Evolutionary conservation across 2,329 filamentous ascomycete genomes (phyloP).

Genomic region (Penicillium crustosum): DNA sequence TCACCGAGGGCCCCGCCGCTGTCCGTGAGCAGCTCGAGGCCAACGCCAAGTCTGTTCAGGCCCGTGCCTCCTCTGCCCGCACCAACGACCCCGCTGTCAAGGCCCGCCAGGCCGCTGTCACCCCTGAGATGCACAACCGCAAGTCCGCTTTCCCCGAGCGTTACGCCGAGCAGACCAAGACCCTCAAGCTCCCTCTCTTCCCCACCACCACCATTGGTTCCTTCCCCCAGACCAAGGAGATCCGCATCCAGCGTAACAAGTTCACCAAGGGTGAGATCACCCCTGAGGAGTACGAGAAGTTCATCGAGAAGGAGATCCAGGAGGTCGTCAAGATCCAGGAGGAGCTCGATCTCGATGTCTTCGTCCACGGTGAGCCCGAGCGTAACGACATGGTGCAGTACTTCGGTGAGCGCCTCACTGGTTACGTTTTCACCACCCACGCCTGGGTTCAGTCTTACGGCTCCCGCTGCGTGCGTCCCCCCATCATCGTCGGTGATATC

Average conservation of each 20-base stretch:
- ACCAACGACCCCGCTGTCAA: constrained; percentile 98
- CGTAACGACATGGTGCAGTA: constrained; percentile 99
- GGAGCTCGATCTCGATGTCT: constrained; percentile 94
- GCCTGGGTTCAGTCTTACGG: constrained; percentile 99
- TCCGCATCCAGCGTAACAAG: constrained; percentile 94
- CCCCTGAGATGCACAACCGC: constrained; percentile 82
- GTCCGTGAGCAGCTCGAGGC: constrained; percentile 89
- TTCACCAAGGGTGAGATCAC: constrained; percentile 99
- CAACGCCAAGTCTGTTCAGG: constrained; percentile 90
- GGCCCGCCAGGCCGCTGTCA: constrained; percentile 89
- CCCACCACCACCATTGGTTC: constrained; percentile 99
- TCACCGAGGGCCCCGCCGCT: constrained; percentile 84
- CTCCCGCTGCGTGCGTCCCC: constrained; percentile 95
- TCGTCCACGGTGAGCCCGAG: constrained; percentile 98
- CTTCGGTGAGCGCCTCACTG: constrained; percentile 95
- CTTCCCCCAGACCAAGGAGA: constrained; percentile 99
- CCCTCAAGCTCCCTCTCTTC: constrained; percentile 93
- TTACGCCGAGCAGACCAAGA: constrained; percentile 84
- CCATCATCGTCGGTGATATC: constrained; percentile 98
- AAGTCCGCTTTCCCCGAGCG: constrained; percentile 83
- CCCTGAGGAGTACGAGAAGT: constrained; percentile 89
- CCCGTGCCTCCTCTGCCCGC: constrained; percentile 85
- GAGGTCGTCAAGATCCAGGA: constrained; percentile 96
- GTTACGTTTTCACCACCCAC: constrained; percentile 92
- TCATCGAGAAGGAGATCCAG: constrained; percentile 98